Evolutionary conservation across 179 eudicot species (phyloP).

Genomic region (Pouteria campechiana): DNA sequence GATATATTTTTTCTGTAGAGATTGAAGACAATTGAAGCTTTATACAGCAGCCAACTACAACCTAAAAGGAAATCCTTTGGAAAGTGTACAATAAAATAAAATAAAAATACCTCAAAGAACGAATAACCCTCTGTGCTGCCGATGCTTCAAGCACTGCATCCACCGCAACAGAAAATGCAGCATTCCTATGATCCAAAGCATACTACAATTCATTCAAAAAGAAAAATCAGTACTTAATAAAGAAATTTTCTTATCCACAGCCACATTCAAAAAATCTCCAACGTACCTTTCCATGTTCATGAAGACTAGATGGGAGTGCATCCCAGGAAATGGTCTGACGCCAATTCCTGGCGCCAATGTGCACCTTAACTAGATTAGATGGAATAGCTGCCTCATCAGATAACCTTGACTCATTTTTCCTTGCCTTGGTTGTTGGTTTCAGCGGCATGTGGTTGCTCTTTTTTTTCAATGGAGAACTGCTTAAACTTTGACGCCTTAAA

Average conservation of each 20-base stretch:
- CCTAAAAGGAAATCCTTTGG: no score
- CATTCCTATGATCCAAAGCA: constrained; percentile 66
- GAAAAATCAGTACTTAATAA: not conserved
- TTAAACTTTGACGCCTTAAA: no score
- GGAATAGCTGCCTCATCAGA: constrained; percentile 18
- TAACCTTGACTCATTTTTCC: constrained; percentile 5
- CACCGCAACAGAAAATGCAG: constrained; percentile 74
- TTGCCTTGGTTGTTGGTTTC: constrained; percentile 12
- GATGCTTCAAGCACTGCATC: constrained; percentile 93
- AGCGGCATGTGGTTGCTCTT: constrained; percentile 18
- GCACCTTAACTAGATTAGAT: constrained; percentile 30
- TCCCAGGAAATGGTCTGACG: constrained; percentile 39
- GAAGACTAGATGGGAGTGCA: constrained; percentile 68
- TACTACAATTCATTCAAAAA: constrained; percentile 31
- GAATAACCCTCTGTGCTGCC: constrained; percentile 65
- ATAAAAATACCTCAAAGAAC: constrained; percentile 57
- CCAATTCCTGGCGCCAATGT: constrained; percentile 27
- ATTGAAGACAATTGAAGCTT: constrained; percentile 1
- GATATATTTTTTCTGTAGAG: no score
- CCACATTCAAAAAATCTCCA: not conserved
- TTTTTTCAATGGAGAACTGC: constrained; percentile 19
- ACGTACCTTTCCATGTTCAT: constrained; percentile 76
- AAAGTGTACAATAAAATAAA: not conserved
- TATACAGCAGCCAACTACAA: no score
- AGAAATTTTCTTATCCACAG: not conserved